A percentile compares a stretch with the other conserved stretches of the same genome.
Evolutionary conservation across 441 rosid species (phyloP).

Genomic region (Dalechampia spathulata): DNA sequence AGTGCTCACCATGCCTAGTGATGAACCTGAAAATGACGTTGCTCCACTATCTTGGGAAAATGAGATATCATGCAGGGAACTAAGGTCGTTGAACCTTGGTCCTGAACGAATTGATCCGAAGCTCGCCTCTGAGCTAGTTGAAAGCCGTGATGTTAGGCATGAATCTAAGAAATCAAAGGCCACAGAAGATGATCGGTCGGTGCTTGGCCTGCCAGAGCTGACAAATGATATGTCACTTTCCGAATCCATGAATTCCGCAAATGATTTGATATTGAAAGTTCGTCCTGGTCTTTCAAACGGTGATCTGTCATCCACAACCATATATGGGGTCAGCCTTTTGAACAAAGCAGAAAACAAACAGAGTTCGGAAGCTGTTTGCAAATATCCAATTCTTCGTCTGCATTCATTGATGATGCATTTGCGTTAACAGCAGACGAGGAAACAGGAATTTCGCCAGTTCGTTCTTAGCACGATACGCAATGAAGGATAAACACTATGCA

Average conservation of each 20-base stretch:
- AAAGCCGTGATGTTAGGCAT: slow-evolving; percentile 31
- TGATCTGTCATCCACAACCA: slow-evolving; percentile 38
- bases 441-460: too few relatives aligned
- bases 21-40: slow-evolving; percentile 50
- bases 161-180: slow-evolving; percentile 43
- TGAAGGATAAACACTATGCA: too few relatives aligned
- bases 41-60: slow-evolving; percentile 48
- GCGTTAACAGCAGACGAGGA: too few relatives aligned
- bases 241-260: slow-evolving; percentile 44
- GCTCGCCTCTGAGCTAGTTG: slow-evolving; percentile 55
- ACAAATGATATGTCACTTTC: slow-evolving; percentile 76
- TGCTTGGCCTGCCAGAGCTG: slow-evolving; percentile 75
- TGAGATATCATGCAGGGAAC: slow-evolving; percentile 43
- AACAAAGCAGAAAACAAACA: too few relatives aligned
- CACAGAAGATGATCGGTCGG: slow-evolving; percentile 42
- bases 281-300: slow-evolving; percentile 31
- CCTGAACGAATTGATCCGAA: slow-evolving; percentile 49
- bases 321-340: neutral
- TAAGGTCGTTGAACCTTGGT: slow-evolving; percentile 34
- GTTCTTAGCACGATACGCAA: too few relatives aligned
- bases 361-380: too few relatives aligned
- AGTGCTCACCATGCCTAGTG: slow-evolving; percentile 45
- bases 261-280: slow-evolving; percentile 25
- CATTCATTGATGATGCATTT: too few relatives aligned
- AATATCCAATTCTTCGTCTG: too few relatives aligned